Conservation (phyloP, 2,329 filamentous ascomycete species). For the Penicillium sp. region DNA sequence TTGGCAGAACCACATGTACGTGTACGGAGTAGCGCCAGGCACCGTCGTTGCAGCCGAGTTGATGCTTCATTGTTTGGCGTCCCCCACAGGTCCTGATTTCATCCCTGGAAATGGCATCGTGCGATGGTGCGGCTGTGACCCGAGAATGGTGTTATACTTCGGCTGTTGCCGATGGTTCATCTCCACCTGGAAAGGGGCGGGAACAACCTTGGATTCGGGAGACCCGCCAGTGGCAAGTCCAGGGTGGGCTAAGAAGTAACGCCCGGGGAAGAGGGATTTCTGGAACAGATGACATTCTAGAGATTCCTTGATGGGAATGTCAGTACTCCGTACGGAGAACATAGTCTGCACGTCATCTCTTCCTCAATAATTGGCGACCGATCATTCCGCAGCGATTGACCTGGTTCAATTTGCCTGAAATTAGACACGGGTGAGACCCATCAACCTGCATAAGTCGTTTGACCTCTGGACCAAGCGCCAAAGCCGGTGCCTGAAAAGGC, state of each 20-base stretch:
- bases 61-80: background rate
- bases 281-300: constrained; percentile 7
- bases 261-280: background rate
- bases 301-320: no score
- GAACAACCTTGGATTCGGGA: constrained; percentile 14
- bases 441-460: constrained; percentile 14
- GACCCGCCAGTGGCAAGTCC: constrained; percentile 1
- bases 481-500: constrained; percentile 11
- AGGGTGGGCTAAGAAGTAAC: no score
- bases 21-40: constrained; percentile 6
- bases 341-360: no score
- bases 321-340: no score
- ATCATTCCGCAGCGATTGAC: constrained; percentile 8
- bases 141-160: background rate
- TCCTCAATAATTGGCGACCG: constrained; percentile 3
- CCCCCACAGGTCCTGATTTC: background rate
- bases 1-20: background rate
- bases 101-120: no score
- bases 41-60: background rate
- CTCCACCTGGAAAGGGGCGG: constrained; percentile 10
- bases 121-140: background rate
- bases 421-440: constrained; percentile 4
- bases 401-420: constrained; percentile 7
- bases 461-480: constrained; percentile 4
- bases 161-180: constrained; percentile 13